Conservation (phyloP, 805 yeast genomes). For the Schizosaccharomyces lindneri region DNA sequence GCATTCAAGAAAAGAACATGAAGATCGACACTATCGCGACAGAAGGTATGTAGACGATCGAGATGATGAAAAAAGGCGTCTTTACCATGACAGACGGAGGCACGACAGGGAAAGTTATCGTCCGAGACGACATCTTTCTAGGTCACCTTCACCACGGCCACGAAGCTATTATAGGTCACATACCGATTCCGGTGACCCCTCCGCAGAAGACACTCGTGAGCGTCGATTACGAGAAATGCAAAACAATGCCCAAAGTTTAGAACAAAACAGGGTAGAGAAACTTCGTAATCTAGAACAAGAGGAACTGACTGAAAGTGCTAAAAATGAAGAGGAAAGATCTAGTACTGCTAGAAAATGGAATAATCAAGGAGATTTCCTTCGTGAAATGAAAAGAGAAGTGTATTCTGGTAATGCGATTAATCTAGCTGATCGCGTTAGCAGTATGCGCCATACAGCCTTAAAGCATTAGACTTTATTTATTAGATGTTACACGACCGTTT, state of each 20-base stretch:
- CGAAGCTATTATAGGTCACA: not conserved
- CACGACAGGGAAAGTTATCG: not conserved
- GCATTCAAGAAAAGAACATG: not conserved
- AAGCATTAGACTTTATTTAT: conserved; percentile 55
- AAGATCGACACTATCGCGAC: not conserved
- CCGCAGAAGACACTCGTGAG: not conserved
- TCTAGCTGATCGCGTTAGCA: not conserved
- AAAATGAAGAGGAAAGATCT: not conserved
- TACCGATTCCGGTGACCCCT: not conserved
- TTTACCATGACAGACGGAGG: not conserved
- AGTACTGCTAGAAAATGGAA: not conserved
- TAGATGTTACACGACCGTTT: conserved; percentile 28
- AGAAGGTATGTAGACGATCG: not conserved
- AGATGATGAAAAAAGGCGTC: not conserved
- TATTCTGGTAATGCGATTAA: not conserved
- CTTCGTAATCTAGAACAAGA: not conserved
- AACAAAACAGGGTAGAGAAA: not conserved
- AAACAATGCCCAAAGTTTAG: not conserved
- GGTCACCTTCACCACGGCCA: not conserved
- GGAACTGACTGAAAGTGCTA: not conserved
- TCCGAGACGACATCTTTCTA: not conserved
- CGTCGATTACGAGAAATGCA: conserved; percentile 1
- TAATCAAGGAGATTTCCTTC: not conserved
- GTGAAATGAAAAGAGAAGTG: not conserved
- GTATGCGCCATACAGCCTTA: conserved; percentile 34